Percentiles rank a stretch among this genome's conserved stretches.
Evolutionary conservation across 768 basidiomycete species (phyloP).

Genomic region (Leccinellum albellum): DNA sequence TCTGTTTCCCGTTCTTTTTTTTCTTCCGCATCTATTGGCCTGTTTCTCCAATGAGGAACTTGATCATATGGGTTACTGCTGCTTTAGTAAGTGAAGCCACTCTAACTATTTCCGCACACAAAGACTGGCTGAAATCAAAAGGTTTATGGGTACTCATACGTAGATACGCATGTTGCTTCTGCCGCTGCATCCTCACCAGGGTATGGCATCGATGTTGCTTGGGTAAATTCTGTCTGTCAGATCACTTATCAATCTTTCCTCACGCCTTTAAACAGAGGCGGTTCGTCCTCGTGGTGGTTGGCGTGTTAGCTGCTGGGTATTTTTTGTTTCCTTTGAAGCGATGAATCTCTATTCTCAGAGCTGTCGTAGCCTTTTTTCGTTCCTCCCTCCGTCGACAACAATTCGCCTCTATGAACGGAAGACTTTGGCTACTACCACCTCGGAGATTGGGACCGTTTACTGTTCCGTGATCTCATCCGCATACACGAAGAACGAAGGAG

Average conservation of each 20-base stretch:
- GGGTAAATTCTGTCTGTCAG: slow-evolving; percentile 41
- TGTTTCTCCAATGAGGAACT: slow-evolving; percentile 64
- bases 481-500: slow-evolving; percentile 47
- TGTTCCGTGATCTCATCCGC: slow-evolving; percentile 76
- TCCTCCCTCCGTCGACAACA: slow-evolving; percentile 71
- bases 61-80: slow-evolving; percentile 63
- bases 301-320: slow-evolving; percentile 77
- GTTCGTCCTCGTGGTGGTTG: slow-evolving; percentile 64
- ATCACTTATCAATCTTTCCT: neutral
- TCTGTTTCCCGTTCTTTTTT: slow-evolving; percentile 71
- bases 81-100: slow-evolving; percentile 46
- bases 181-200: slow-evolving; percentile 48
- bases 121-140: slow-evolving; percentile 19
- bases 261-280: slow-evolving; percentile 42
- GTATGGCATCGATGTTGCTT: slow-evolving; percentile 64
- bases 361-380: slow-evolving; percentile 54
- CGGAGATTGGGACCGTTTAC: slow-evolving; percentile 66
- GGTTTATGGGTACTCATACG: slow-evolving; percentile 75
- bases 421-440: slow-evolving; percentile 62
- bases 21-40: slow-evolving; percentile 73
- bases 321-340: slow-evolving; percentile 11
- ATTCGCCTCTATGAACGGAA: slow-evolving; percentile 71
- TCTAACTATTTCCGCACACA: neutral
- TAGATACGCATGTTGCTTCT: slow-evolving; percentile 47
- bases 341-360: neutral